Evolutionary conservation across 805 yeast species (phyloP).

Genomic region (Candida endomychidarum): DNA sequence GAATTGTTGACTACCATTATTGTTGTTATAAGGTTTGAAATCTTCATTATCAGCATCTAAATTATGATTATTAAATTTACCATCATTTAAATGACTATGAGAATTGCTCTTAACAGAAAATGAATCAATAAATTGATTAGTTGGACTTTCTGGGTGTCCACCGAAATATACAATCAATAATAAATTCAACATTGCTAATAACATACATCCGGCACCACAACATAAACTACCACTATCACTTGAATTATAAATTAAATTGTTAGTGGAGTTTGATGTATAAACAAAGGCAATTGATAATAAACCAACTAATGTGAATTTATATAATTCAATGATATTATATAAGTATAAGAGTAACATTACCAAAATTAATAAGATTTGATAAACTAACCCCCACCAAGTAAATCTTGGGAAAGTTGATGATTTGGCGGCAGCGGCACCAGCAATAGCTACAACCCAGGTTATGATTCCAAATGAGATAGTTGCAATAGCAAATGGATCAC

Average conservation of each 20-base stretch:
- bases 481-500: slow-evolving; percentile 87
- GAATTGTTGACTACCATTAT: slow-evolving; percentile 5
- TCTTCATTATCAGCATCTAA: slow-evolving; percentile 21
- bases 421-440: slow-evolving; percentile 63
- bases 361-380: slow-evolving; percentile 61
- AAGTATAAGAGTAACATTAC: slow-evolving; percentile 52
- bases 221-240: slow-evolving; percentile 68
- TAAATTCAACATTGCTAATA: slow-evolving; percentile 76
- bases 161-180: slow-evolving; percentile 90
- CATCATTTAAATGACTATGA: slow-evolving; percentile 35
- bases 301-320: slow-evolving; percentile 59
- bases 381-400: slow-evolving; percentile 96
- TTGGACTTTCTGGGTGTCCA: slow-evolving; percentile 84
- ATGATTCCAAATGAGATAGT: slow-evolving; percentile 71
- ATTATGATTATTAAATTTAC: slow-evolving; percentile 15
- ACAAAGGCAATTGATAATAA: slow-evolving; percentile 70
- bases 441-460: slow-evolving; percentile 87
- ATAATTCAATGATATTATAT: slow-evolving; percentile 65
- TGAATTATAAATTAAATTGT: slow-evolving; percentile 67
- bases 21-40: slow-evolving; percentile 2
- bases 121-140: slow-evolving; percentile 81
- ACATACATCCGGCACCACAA: slow-evolving; percentile 89
- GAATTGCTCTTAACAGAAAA: slow-evolving; percentile 57
- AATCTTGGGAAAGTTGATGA: slow-evolving; percentile 64
- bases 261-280: slow-evolving; percentile 82